phyloP scores from a whole-genome alignment of 73 alveolate genomes.

The Paramecium octaurelia region DNA sequence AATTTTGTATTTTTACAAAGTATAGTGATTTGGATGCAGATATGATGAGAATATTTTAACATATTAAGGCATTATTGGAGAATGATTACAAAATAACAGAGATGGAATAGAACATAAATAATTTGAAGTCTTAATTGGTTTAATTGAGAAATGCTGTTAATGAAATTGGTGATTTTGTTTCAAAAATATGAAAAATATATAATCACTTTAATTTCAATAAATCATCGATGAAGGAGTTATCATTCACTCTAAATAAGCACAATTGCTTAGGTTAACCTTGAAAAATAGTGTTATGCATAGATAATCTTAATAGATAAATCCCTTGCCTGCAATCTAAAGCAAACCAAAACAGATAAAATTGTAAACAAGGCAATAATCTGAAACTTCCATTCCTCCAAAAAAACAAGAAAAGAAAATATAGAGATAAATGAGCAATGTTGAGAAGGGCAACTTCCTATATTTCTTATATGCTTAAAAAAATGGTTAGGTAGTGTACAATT shows the following conservation, averaged over 20 bases:
- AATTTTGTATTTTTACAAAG: neutral
- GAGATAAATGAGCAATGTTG: neutral
- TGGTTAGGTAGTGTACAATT: neutral
- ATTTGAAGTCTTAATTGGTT: neutral
- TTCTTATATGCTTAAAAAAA: slow-evolving; percentile 6
- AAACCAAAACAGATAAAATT: neutral
- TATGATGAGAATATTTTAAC: neutral
- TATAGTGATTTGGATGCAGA: slow-evolving; percentile 16
- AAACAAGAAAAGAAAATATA: neutral
- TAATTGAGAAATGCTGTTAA: neutral
- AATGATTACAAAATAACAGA: neutral
- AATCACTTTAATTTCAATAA: slow-evolving; percentile 21
- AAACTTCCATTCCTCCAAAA: neutral
- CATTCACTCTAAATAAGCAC: neutral
- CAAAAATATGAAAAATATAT: slow-evolving; percentile 22
- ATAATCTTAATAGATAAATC: neutral
- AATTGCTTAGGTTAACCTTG: neutral
- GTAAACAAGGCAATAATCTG: neutral
- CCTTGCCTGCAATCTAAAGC: neutral
- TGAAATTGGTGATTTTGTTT: slow-evolving; percentile 29
- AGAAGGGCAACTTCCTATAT: neutral
- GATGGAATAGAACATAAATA: neutral
- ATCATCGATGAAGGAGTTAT: neutral
- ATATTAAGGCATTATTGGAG: neutral
- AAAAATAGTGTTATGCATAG: neutral